Evolutionary conservation across 805 yeast genomes (phyloP), one percentile per base, ranked within the genome.

Genomic region (Candida schatavii): DNA sequence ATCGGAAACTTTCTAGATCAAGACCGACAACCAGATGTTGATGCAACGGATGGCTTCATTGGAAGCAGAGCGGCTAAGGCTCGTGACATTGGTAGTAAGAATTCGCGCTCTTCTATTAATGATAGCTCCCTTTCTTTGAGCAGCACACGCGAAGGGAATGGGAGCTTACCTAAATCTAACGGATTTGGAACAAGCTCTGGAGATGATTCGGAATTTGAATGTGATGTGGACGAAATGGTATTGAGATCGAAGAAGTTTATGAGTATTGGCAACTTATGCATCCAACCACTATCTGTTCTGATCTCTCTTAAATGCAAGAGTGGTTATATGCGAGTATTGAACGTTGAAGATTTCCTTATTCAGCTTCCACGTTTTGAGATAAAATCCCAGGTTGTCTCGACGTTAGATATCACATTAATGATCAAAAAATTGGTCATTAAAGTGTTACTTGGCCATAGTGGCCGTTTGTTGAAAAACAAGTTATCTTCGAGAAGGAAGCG

Each of bases 211-310:
- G 58, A 51, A 34, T 43, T 54, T 22, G 59, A 61, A 36, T 56
- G 55, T n/a, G 58, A 69, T 17, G 53, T 68, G 18, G 59, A 78
- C 20, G 75, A 78, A 47, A 88, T 91, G 96, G 64, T 88, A 4
- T 64, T 70, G 35, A 68, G 97, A 37, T 88, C 97, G 0, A 77
- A 86, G 21, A 78, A 77, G 43, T 87, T 78, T 56, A 70, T 85
- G 59, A 83, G 86, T 50, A 78, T 90, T 45, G 77, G 80, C 19
- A 65, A 76, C 13, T 70, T 91, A 46, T 67, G 64, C 25, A 37
- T 62, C 3, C 45, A 51, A 22, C 55, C 66, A 1, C 51, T 63
- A 18, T 50, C 60, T 5, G 45, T 70, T 19, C 50, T 51, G 59
- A 59, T 70, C 10, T 68, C 75, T 1, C 55, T 70, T 26, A 63